Evolutionary conservation across 2,329 filamentous ascomycete species (phyloP).

Genomic region (Trichoderma atroviride): DNA sequence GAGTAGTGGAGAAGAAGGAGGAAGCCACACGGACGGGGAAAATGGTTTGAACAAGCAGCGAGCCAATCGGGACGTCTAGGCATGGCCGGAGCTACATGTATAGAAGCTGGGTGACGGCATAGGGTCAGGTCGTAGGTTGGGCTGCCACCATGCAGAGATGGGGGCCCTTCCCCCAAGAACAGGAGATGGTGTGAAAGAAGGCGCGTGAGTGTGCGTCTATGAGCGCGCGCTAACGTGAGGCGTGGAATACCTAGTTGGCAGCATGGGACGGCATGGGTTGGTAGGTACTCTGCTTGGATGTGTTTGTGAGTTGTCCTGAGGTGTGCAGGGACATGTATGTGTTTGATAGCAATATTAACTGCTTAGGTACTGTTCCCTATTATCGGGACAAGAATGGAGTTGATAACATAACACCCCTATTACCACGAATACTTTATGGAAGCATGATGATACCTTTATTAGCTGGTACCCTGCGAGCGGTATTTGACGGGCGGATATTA

Average conservation of each 20-base stretch:
- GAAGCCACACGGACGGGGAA: neutral
- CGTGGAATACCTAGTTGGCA: neutral
- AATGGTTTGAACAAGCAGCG: neutral
- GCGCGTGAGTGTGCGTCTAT: neutral
- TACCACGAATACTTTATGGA: neutral
- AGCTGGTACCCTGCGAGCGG: neutral
- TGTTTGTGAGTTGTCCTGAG: neutral
- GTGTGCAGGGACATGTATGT: neutral
- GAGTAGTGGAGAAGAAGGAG: neutral
- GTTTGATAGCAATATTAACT: neutral
- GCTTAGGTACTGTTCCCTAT: neutral
- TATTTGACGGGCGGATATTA: neutral
- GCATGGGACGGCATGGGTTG: neutral
- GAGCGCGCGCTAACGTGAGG: conserved; percentile 7
- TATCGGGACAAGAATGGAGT: neutral
- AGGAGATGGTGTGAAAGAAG: neutral
- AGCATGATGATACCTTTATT: neutral
- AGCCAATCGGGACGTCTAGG: neutral
- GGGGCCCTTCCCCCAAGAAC: neutral
- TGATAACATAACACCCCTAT: neutral
- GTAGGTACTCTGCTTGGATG: neutral
- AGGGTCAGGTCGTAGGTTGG: conserved; percentile 3
- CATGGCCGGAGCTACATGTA: neutral
- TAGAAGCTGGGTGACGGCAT: neutral
- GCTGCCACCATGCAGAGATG: neutral